Conservation (phyloP, 176 grass and related monocot species). For the Aegilops bicornis region DNA sequence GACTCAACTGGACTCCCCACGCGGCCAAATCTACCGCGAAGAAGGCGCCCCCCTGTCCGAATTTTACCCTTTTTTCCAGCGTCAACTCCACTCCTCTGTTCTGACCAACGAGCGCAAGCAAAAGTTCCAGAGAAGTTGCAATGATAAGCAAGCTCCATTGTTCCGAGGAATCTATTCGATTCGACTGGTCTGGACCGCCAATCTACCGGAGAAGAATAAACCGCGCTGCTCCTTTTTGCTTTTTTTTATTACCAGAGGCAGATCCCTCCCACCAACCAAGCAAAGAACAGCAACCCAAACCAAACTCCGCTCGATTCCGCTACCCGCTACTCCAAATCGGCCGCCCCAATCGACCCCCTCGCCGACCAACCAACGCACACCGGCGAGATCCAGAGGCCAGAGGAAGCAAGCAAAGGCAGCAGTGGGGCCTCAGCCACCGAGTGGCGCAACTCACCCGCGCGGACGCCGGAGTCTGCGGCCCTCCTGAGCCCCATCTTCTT, state of each 20-base stretch:
- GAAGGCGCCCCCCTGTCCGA: not conserved
- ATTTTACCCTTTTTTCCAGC: conserved; percentile 9
- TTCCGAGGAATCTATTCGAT: conserved; percentile 14
- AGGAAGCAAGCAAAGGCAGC: not conserved
- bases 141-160: not conserved
- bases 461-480: conserved; percentile 69
- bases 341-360: not conserved
- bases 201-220: not conserved
- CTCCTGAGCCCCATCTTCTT: conserved; percentile 90
- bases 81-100: not conserved
- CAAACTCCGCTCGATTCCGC: conserved; percentile 7
- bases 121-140: not conserved
- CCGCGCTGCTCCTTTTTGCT: not conserved
- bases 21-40: conserved; percentile 19
- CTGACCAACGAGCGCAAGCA: conserved; percentile 25
- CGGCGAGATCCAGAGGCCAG: conserved; percentile 34
- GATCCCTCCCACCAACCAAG: conserved; percentile 36
- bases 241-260: not conserved
- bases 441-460: conserved; percentile 54
- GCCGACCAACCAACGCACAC: not conserved
- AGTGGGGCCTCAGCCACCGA: not conserved
- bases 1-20: not conserved
- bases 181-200: conserved; percentile 7
- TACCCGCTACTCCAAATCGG: conserved; percentile 2
- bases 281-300: conserved; percentile 21